Base-by-base conservation (phyloP, 495 filamentous ascomycete genomes). In the Penicillium coprophilum region DNA sequence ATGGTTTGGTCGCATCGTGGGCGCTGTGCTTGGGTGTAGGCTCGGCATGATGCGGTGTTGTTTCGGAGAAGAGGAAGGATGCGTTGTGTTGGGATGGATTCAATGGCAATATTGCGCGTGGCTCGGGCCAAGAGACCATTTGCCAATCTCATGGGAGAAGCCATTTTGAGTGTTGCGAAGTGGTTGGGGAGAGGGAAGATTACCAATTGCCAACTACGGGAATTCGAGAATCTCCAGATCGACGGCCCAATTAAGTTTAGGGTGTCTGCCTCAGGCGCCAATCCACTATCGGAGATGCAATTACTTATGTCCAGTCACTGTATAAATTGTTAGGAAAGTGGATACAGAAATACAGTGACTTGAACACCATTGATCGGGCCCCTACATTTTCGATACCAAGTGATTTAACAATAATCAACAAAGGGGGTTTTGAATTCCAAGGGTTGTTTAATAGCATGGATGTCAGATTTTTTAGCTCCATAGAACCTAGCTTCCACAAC, bases 141-240 rank as follows among this genome's bases (percentile, higher is more conserved):
- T 13, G 70, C 47, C 55, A 72, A 59, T 53, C 58, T 61, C 51
- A 71, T 53, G 17, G 72, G 62, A 36, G 72, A 68, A 11, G 73
- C 53, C 73, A 76, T 75, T 58, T 36, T 66, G 36, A 53, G 40
- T 39, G 38, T 30, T 57, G 56, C 0, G 23, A 30, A 23, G 46
- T 50, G 28, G 43, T 21, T 28, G 51, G 49, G 41, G 43, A 55
- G 41, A 49, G 41, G 23, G 43, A 57, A 43, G 53, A 31, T 52
- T 20, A 52, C 31, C 38, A 31, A 43, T 52, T 50, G 40, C 24
- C 36, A 27, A 41, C 7, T 10, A 40, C 55, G 55, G 50, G 55
- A 53, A 55, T 55, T 57, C 53, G 50, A 66, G 58, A 67, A 62
- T 67, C 61, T 61, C 62, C 64, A 62, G 57, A 67, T 67, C 53